Evolutionary conservation across 106 monocot genomes (phyloP), one percentile per base, ranked within the genome.

Genomic region (Dendrobium huoshanense): DNA sequence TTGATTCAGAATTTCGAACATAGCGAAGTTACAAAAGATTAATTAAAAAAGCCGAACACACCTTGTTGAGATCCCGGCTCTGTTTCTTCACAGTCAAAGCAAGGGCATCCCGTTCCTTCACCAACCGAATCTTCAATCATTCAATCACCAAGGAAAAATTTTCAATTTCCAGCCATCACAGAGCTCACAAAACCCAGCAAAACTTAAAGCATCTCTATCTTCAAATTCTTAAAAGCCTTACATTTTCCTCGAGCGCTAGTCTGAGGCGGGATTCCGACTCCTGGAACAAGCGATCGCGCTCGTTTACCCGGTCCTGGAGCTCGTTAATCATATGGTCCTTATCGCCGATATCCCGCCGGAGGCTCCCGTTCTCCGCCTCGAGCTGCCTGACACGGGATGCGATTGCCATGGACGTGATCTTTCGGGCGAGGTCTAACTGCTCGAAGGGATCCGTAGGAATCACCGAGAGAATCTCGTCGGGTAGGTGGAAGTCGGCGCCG

Each of bases 371-470:
- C 87, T 96, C 96, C 17, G 75, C 73, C 75, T 96, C 96, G 42
- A 96, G 87, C 77, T 76, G 78, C 19, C 92, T 86, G 24, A 94
- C 96, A 43, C 92, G 78, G 31, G 94, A 94, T 6, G 92, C 88
- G 48, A 96, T 87, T 41, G 96, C 96, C 92, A 94, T 85, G 82
- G 94, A 88, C 24, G 96, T 96, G 84, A 96, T 90, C 83, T 86
- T 90, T 80, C 94, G 81, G 22, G 96, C 96, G 55, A 96, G 79
- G 81, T 96, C 96, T 20, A 96, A 83, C 85, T 90, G 96, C 67
- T 92, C 94, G 81, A 90, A 88, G 2, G 94, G 94, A 79, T 94
- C 96, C 72, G 87, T 77, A 24, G 96, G 96, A 79, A 96, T 87
- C 82, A 94, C 92, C 2, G 91, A 77, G 56, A 96, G 81, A 84